These are phyloP conservation scores for Aleurites moluccanus DNA, from an alignment of 441 rosid genomes.

Conservation along the genomic window DNA sequence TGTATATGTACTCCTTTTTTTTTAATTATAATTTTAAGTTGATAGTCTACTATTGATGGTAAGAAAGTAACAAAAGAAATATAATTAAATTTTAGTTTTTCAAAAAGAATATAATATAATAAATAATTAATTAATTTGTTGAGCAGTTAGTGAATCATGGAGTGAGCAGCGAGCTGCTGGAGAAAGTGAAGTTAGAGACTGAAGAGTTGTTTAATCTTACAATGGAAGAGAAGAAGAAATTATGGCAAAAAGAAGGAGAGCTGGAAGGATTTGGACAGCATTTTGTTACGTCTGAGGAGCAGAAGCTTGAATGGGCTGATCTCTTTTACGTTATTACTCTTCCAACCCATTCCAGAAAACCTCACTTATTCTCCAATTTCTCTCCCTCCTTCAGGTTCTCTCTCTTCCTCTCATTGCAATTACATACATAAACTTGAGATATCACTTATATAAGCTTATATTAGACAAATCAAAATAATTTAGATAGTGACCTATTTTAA, in stretches of 20 bases:
- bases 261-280: constrained; percentile 38
- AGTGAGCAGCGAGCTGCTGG: constrained; percentile 24
- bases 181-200: constrained; percentile 26
- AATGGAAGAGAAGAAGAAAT: constrained; percentile 34
- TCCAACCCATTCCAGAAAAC: constrained; percentile 18
- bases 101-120: too few species aligned
- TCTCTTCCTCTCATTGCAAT: too few species aligned
- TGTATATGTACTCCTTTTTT: too few species aligned
- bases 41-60: too few species aligned
- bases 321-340: constrained; percentile 18
- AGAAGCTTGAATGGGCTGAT: constrained; percentile 34
- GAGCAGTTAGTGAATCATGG: constrained; percentile 39
- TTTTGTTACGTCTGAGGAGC: constrained; percentile 33
- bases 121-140: not conserved
- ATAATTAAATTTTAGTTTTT: too few species aligned
- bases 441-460: too few species aligned
- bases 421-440: too few species aligned
- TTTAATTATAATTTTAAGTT: too few species aligned
- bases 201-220: constrained; percentile 30
- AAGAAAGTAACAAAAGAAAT: too few species aligned
- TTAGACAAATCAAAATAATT: too few species aligned
- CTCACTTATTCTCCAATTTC: constrained; percentile 12
- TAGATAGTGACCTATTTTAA: too few species aligned
- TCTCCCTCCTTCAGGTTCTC: constrained; percentile 17
- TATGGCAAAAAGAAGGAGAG: constrained; percentile 26